These are phyloP conservation scores for Pseudogymnoascus sp. DNA, from an alignment of 2,329 filamentous ascomycete genomes.

Conservation along the genomic window DNA sequence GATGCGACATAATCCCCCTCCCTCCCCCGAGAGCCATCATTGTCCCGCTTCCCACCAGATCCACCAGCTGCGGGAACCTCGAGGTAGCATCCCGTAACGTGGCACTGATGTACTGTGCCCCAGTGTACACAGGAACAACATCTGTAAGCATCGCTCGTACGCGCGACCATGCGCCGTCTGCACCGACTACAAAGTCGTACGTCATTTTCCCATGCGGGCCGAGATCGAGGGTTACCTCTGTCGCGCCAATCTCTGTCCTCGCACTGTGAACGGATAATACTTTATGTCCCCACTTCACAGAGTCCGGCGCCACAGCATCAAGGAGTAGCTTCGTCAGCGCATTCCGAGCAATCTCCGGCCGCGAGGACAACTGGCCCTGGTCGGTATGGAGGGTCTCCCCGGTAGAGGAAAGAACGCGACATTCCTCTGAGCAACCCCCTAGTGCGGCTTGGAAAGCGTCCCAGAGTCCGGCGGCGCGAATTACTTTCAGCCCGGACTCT, in stretches of 20 bases:
- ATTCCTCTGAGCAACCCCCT: constrained; percentile 36
- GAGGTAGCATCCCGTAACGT: constrained; percentile 21
- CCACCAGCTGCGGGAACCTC: constrained; percentile 22
- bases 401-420: constrained; percentile 31
- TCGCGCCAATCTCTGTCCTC: not conserved
- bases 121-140: constrained; percentile 33
- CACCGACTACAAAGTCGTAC: constrained; percentile 35
- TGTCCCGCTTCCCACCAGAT: constrained; percentile 24
- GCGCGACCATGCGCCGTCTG: constrained; percentile 36
- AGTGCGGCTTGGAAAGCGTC: constrained; percentile 37
- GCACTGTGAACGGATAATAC: constrained; percentile 23
- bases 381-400: constrained; percentile 24
- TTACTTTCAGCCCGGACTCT: constrained; percentile 37
- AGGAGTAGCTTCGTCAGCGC: constrained; percentile 32
- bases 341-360: constrained; percentile 36
- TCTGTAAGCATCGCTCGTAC: constrained; percentile 29
- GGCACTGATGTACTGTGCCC: constrained; percentile 30
- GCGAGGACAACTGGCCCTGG: constrained; percentile 15
- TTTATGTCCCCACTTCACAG: constrained; percentile 35
- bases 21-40: constrained; percentile 24
- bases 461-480: constrained; percentile 38
- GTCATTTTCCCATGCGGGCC: constrained; percentile 13
- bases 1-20: constrained; percentile 26
- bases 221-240: constrained; percentile 14
- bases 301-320: constrained; percentile 24